Evolutionary conservation across 805 yeast genomes (phyloP), one percentile per base, ranked within the genome.

Genomic region (Candida ponderosae): DNA sequence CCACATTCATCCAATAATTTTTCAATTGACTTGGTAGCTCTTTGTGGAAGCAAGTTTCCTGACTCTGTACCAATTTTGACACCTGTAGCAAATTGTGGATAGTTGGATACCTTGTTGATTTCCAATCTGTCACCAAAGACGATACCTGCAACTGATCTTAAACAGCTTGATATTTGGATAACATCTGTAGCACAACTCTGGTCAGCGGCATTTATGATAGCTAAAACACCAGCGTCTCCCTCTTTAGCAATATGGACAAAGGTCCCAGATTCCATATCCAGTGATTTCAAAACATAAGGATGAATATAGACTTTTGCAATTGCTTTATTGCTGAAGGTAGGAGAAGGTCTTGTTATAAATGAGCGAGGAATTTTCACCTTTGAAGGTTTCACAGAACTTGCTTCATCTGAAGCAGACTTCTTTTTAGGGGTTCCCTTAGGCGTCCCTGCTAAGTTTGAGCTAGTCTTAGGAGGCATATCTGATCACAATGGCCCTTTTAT

Each of bases 1-100:
- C 89, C 88, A 23, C 71, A 60, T 19, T 79, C 80, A 34, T 65
- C 60, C 9, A 80, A 44, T 1, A 65, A 42, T 29, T 70, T 68
- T 35, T 62, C 70, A 9, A 76, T 46, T 1, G 56, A 36, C 30
- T 63, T 59, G 34, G 56, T 55, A 3, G 58, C 42, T 34, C 49
- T 35, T 6, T 43, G 44, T 7, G 49, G 42, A 2, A 55, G 38
- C 8, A 38, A 43, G 4, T 29, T 38, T 0, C 60, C 59, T 14
- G 43, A 33, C 4, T 36, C 38, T 1, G 53, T 43, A 3, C 67
- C 67, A 6, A 73, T 47, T 0, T 47, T 45, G 2, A 74, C 59
- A 27, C 40, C 47, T 3, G 56, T 44, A 0, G 74, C 73, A 39
- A 59, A 64, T 3, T 55, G 57, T 4, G 88, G 86, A 39, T 75